phyloP scores from a whole-genome alignment of 1,139 yeast genomes.

The Candida glucosophila region DNA sequence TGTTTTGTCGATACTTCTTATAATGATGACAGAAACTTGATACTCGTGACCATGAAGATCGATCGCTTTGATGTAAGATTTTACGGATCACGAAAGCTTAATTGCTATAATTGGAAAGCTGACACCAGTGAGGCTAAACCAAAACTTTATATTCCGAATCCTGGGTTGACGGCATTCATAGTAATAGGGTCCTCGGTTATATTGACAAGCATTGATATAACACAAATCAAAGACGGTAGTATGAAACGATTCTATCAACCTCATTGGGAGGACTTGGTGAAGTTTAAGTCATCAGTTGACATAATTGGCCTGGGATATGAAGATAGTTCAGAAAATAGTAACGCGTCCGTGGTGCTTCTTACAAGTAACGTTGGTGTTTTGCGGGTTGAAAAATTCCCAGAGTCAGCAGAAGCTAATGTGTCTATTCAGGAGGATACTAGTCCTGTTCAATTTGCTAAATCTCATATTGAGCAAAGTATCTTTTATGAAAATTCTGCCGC shows the following conservation, averaged over 20 bases:
- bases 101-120: conserved; percentile 30
- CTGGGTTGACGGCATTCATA: conserved; percentile 57
- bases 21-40: conserved; percentile 14
- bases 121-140: conserved; percentile 29
- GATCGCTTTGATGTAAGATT: conserved; percentile 46
- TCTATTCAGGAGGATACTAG: conserved; percentile 10
- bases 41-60: conserved; percentile 50
- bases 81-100: conserved; percentile 49
- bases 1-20: conserved; percentile 19
- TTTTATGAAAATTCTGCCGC: conserved; percentile 43
- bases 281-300: conserved; percentile 43
- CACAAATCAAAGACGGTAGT: conserved; percentile 23
- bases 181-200: conserved; percentile 55
- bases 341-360: conserved; percentile 40
- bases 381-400: conserved; percentile 42
- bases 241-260: conserved; percentile 38
- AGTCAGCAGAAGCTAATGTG: conserved; percentile 4
- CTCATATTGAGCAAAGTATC: conserved; percentile 77
- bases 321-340: conserved; percentile 17
- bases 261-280: conserved; percentile 73
- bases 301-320: conserved; percentile 60
- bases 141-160: conserved; percentile 49
- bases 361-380: conserved; percentile 59
- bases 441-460: conserved; percentile 42
- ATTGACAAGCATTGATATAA: conserved; percentile 48